Evolutionary conservation across 345 rosid species (phyloP).

Genomic region (Boechera stricta): DNA sequence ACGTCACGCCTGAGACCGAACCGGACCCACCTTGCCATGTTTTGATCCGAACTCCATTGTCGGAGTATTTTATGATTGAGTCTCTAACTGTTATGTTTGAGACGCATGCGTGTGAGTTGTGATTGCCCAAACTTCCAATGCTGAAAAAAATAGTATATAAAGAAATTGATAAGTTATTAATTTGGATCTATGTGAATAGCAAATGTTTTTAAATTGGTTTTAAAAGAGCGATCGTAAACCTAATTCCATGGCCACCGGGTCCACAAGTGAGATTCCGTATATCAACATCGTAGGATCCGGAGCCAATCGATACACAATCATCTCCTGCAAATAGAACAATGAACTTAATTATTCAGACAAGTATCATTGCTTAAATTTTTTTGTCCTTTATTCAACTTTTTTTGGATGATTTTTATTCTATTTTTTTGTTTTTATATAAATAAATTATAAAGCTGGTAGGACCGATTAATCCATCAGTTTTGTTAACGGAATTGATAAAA

Average conservation of each 20-base stretch:
- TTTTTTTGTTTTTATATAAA: neutral
- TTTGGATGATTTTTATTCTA: neutral
- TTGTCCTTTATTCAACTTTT: neutral
- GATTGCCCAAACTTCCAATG: constrained; percentile 93
- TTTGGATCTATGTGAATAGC: neutral
- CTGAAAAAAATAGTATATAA: constrained; percentile 49
- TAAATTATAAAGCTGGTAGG: neutral
- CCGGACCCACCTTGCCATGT: constrained; percentile 99
- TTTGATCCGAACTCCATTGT: constrained; percentile 93
- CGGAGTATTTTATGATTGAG: constrained; percentile 69
- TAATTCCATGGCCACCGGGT: constrained; percentile 96
- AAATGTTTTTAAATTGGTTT: neutral
- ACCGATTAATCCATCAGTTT: neutral
- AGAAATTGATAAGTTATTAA: neutral
- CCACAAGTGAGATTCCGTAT: constrained; percentile 91
- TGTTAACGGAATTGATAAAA: neutral
- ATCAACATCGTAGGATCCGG: constrained; percentile 83
- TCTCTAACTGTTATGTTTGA: constrained; percentile 86
- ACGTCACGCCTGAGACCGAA: constrained; percentile 71
- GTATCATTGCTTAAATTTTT: neutral
- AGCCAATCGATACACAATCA: constrained; percentile 93
- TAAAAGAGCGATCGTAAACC: constrained; percentile 49
- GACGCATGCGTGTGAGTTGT: constrained; percentile 86
- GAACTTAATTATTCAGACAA: constrained; percentile 24
- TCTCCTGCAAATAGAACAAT: constrained; percentile 62